phyloP scores from a whole-genome alignment of 2,329 filamentous ascomycete genomes.

The Fusarium udum region DNA sequence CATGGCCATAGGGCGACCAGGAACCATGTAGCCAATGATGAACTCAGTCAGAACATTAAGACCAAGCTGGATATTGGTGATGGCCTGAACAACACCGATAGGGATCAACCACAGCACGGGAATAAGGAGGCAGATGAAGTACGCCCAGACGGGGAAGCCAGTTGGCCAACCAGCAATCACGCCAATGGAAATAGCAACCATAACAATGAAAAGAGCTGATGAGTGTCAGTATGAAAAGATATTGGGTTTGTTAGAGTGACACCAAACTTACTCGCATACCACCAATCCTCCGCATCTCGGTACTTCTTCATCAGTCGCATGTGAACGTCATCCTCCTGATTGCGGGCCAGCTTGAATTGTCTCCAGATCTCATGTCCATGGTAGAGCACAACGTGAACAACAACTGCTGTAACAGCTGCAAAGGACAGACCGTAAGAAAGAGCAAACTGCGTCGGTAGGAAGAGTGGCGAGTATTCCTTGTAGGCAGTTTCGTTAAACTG shows the following conservation, averaged over 20 bases:
- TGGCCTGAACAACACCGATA: conserved; percentile 69
- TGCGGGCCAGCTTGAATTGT: conserved; percentile 63
- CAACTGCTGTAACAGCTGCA: conserved; percentile 70
- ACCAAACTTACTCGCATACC: conserved; percentile 62
- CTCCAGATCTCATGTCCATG: conserved; percentile 64
- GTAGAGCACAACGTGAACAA: conserved; percentile 65
- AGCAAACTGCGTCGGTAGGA: conserved; percentile 69
- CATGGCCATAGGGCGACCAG: conserved; percentile 75
- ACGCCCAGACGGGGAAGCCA: conserved; percentile 67
- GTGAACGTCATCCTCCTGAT: conserved; percentile 67
- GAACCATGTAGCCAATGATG: conserved; percentile 77
- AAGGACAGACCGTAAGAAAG: conserved; percentile 71
- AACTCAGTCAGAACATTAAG: conserved; percentile 79
- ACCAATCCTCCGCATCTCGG: conserved; percentile 67
- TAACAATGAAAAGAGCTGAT: conserved; percentile 58
- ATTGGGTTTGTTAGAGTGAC: conserved; percentile 38
- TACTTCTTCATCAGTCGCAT: conserved; percentile 72
- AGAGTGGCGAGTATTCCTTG: conserved; percentile 71
- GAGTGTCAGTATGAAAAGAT: conserved; percentile 15
- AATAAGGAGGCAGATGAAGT: conserved; percentile 65
- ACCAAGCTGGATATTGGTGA: conserved; percentile 70
- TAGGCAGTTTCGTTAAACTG: conserved; percentile 71
- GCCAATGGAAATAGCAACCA: conserved; percentile 64
- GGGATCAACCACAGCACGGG: conserved; percentile 68
- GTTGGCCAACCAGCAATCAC: conserved; percentile 66